Evolutionary conservation across 2,329 filamentous ascomycete genomes (phyloP).

Genomic region (Chrysosphaeria jannelii): DNA sequence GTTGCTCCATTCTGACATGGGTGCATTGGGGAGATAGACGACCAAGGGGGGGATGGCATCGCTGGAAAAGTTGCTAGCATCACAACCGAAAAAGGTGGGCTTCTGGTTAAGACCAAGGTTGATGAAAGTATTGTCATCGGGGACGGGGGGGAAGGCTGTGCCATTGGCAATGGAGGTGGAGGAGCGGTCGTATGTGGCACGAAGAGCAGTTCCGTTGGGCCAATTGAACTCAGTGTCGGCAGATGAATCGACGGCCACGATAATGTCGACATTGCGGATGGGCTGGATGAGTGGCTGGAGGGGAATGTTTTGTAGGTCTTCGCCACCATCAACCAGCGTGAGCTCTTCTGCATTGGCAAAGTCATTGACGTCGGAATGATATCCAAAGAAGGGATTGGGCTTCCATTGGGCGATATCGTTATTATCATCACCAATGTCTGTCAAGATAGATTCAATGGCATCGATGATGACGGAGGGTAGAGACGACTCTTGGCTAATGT

Average conservation of each 20-base stretch:
- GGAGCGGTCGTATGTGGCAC: constrained; percentile 24
- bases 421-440: constrained; percentile 18
- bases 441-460: constrained; percentile 21
- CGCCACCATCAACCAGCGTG: constrained; percentile 18
- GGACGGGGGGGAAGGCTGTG: constrained; percentile 26
- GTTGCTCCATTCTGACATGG: constrained; percentile 51
- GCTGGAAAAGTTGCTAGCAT: constrained; percentile 9
- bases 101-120: constrained; percentile 25
- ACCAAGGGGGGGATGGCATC: constrained; percentile 7
- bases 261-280: constrained; percentile 23
- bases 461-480: constrained; percentile 18
- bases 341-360: constrained; percentile 11
- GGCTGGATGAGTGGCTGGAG: constrained; percentile 19
- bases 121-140: constrained; percentile 22
- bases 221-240: constrained; percentile 26
- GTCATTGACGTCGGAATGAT: constrained; percentile 13
- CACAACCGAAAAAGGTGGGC: constrained; percentile 33
- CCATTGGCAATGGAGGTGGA: constrained; percentile 17
- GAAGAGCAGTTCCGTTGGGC: constrained; percentile 28
- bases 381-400: constrained; percentile 29
- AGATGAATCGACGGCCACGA: constrained; percentile 33
- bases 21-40: constrained; percentile 56
- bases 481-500: constrained; percentile 18
- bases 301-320: constrained; percentile 18
- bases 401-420: constrained; percentile 20